A percentile compares a stretch with the other conserved stretches of the same genome.
phyloP scores from a whole-genome alignment of 2,329 filamentous ascomycete species.

The Ophiostoma montium region DNA sequence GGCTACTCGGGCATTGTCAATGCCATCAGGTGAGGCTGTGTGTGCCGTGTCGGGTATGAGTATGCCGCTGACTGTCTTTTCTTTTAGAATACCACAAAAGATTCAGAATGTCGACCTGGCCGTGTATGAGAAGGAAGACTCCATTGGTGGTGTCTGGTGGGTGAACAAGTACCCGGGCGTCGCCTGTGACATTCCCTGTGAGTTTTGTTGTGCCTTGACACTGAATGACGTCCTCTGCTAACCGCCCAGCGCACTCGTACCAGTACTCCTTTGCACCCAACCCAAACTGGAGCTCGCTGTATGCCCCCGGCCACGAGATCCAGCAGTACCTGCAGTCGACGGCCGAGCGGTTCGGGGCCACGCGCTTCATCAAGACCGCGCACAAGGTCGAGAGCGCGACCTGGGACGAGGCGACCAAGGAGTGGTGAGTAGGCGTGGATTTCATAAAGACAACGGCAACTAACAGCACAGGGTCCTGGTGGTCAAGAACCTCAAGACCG shows the following conservation, averaged over 20 bases:
- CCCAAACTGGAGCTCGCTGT: conserved; percentile 37
- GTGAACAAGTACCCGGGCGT: conserved; percentile 22
- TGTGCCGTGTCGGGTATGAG: conserved; percentile 9
- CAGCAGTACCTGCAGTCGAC: conserved; percentile 32
- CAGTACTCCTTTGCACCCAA: conserved; percentile 43
- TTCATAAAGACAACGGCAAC: neutral
- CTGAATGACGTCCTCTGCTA: no score
- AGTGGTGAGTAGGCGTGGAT: conserved; percentile 21
- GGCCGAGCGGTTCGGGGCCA: conserved; percentile 31
- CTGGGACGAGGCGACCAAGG: conserved; percentile 26
- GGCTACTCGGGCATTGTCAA: conserved; percentile 21
- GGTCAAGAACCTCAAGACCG: conserved; percentile 22
- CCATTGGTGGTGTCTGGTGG: conserved; percentile 22
- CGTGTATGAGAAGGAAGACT: conserved; percentile 23
- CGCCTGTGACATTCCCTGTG: conserved; percentile 25
- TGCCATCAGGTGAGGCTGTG: conserved; percentile 17
- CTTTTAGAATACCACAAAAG: conserved; percentile 20
- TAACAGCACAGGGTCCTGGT: neutral
- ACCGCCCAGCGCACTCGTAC: conserved; percentile 32
- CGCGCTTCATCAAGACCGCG: conserved; percentile 30
- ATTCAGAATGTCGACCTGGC: conserved; percentile 22
- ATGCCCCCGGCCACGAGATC: conserved; percentile 34
- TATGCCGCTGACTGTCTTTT: conserved; percentile 3
- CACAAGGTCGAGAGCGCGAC: conserved; percentile 27
- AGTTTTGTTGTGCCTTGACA: conserved; percentile 6